Percentiles rank a stretch among this genome's conserved stretches.
phyloP scores from a whole-genome alignment of 768 basidiomycete genomes.

The Panaeolus cyanescens region DNA sequence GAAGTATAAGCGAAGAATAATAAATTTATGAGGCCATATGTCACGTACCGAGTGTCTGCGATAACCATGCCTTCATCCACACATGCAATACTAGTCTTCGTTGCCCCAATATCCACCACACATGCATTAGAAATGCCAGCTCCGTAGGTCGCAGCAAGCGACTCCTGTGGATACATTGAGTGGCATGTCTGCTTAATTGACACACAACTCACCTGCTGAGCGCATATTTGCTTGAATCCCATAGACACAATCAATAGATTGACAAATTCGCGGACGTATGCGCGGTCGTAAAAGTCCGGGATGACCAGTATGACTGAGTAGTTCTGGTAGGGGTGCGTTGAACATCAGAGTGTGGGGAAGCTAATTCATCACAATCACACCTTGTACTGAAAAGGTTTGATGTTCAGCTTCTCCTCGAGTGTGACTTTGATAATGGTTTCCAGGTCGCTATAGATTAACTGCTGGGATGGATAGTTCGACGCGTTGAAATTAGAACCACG shows the following conservation, averaged over 20 bases:
- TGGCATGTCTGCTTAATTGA: neutral
- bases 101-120: slow-evolving; percentile 93
- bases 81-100: slow-evolving; percentile 82
- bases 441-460: slow-evolving; percentile 76
- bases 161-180: slow-evolving; percentile 58
- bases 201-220: slow-evolving; percentile 71
- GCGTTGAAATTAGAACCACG: slow-evolving; percentile 82
- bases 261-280: slow-evolving; percentile 79
- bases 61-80: slow-evolving; percentile 93
- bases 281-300: slow-evolving; percentile 88
- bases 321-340: slow-evolving; percentile 55
- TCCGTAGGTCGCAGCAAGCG: slow-evolving; percentile 90
- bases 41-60: slow-evolving; percentile 76
- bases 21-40: neutral
- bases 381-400: slow-evolving; percentile 58
- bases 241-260: slow-evolving; percentile 74
- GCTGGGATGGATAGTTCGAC: slow-evolving; percentile 71
- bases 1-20: slow-evolving; percentile 2
- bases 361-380: slow-evolving; percentile 36
- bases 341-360: neutral
- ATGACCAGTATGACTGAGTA: slow-evolving; percentile 88
- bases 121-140: slow-evolving; percentile 95
- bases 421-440: slow-evolving; percentile 65
- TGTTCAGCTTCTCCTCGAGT: slow-evolving; percentile 60
- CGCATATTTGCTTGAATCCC: slow-evolving; percentile 92